Evolutionary conservation across 2,329 filamentous ascomycete species (phyloP), one percentile per base, ranked within the genome.

Genomic region (Penicillium sp.): DNA sequence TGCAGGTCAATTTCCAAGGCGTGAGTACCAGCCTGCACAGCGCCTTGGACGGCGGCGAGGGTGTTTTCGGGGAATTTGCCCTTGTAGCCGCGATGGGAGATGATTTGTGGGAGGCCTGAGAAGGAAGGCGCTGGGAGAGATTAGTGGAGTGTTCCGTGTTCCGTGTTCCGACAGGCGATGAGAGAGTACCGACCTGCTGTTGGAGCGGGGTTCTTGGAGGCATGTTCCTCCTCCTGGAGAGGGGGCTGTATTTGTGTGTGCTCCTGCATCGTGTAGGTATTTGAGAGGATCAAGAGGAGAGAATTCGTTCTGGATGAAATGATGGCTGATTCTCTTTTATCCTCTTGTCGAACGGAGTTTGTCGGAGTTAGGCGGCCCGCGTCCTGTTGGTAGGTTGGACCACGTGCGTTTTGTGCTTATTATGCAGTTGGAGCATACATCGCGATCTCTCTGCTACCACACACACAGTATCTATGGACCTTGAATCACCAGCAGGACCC

Each of bases 1-100:
- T 96, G 93, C 8, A 97, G 77, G 71, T 98, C 94, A 19, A 92
- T 96, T 79, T 98, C 94, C 30, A 98, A 80, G 0, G 90, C 94
- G 70, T 96, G 86, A 0, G 91, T 87, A 22, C 92, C 92, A 19
- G 87, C 87, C 35, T 86, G 80, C 2, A 94, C 84, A 1, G 93
- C 93, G 30, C 84, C 89, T 59, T 81, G 81, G 78, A 97, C 96
- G 7, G 91, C 90, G 16, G 82, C 84, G 83, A 97, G 87, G 1
- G 91, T 90, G 78, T 98, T 98, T 76, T 98, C 94, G 0, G 94
- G 92, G 67, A 84, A 91, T 55, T 83, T 83, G 0, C 88, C 87
- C 73, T 91, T 94, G 82, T 75, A 80, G 0, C 79, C 79, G 45
- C 79, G 73, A 65, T 81, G 79, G 30, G 78, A 75, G 58, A 81